These are phyloP conservation scores for Venturia oleaginea DNA, from an alignment of 2,329 filamentous ascomycete species.

Conservation along the genomic window DNA sequence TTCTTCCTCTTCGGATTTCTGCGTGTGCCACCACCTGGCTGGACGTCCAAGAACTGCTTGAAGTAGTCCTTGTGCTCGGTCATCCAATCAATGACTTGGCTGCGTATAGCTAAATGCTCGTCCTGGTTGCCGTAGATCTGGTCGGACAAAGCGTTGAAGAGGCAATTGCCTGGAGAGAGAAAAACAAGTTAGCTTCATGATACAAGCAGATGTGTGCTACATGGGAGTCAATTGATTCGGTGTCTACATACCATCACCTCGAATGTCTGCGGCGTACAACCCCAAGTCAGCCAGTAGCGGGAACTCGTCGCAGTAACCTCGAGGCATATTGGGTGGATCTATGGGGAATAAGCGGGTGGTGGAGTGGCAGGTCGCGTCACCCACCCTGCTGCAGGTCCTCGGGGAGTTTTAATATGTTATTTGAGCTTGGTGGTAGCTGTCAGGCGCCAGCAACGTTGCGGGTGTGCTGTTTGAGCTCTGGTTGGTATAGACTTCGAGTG, in stretches of 20 bases:
- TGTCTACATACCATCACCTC: slow-evolving; percentile 51
- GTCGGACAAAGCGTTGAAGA: slow-evolving; percentile 59
- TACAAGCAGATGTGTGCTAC: slow-evolving; percentile 17
- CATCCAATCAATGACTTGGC: slow-evolving; percentile 53
- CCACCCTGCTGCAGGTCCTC: neutral
- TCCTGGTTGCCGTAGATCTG: slow-evolving; percentile 55
- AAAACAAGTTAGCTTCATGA: slow-evolving; percentile 9
- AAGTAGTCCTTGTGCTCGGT: slow-evolving; percentile 51
- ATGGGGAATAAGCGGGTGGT: neutral
- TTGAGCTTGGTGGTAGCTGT: neutral
- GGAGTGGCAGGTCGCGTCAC: slow-evolving; percentile 5
- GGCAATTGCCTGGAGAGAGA: slow-evolving; percentile 50
- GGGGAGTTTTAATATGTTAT: neutral
- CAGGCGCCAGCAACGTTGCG: neutral
- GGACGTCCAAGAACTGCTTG: slow-evolving; percentile 52
- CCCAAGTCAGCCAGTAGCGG: slow-evolving; percentile 47
- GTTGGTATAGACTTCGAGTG: neutral
- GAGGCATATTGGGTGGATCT: neutral
- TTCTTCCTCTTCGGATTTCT: slow-evolving; percentile 51
- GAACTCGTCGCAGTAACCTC: slow-evolving; percentile 36
- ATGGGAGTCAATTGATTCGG: neutral
- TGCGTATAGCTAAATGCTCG: slow-evolving; percentile 49
- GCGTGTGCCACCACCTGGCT: slow-evolving; percentile 45
- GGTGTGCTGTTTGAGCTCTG: neutral
- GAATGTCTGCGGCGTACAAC: slow-evolving; percentile 50